Conservation (phyloP, 768 basidiomycete species). For the Hortiboletus flavorubellus region DNA sequence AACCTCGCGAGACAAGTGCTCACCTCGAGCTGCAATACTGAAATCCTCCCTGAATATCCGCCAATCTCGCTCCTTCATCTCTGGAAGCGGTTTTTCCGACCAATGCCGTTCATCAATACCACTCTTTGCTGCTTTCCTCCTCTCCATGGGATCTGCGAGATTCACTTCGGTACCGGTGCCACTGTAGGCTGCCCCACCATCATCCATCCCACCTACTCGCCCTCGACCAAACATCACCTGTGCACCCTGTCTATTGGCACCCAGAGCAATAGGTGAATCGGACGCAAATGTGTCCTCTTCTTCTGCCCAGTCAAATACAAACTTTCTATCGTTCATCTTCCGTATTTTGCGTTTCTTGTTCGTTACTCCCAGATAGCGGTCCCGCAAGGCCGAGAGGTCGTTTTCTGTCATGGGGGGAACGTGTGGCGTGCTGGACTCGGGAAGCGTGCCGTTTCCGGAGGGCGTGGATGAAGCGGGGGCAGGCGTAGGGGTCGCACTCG, state of each 20-base stretch:
- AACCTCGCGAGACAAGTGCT: conserved; percentile 3
- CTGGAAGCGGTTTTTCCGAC: conserved; percentile 87
- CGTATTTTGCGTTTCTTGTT: conserved; percentile 93
- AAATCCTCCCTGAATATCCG: conserved; percentile 99
- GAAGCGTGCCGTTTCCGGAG: conserved; percentile 24
- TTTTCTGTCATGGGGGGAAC: conserved; percentile 72
- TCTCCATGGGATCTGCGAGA: conserved; percentile 79
- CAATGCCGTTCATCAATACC: conserved; percentile 95
- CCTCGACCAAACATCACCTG: conserved; percentile 89
- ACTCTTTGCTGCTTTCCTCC: conserved; percentile 73
- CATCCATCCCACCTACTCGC: conserved; percentile 83
- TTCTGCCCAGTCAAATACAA: conserved; percentile 99
- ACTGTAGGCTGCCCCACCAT: conserved; percentile 45
- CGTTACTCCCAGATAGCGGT: conserved; percentile 91
- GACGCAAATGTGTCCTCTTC: conserved; percentile 90
- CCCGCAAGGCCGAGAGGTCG: conserved; percentile 81
- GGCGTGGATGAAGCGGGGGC: conserved; percentile 50
- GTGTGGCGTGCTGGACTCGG: conserved; percentile 39
- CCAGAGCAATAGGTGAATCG: conserved; percentile 70
- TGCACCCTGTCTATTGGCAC: conserved; percentile 72
- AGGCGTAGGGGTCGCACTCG: conserved; percentile 44
- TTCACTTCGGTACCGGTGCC: conserved; percentile 45
- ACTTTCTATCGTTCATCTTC: conserved; percentile 94
- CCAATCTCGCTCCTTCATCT: conserved; percentile 98
- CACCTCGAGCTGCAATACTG: conserved; percentile 89